Conservation (phyloP, 2,329 filamentous ascomycete genomes). For the Elsinoe necatrix region DNA sequence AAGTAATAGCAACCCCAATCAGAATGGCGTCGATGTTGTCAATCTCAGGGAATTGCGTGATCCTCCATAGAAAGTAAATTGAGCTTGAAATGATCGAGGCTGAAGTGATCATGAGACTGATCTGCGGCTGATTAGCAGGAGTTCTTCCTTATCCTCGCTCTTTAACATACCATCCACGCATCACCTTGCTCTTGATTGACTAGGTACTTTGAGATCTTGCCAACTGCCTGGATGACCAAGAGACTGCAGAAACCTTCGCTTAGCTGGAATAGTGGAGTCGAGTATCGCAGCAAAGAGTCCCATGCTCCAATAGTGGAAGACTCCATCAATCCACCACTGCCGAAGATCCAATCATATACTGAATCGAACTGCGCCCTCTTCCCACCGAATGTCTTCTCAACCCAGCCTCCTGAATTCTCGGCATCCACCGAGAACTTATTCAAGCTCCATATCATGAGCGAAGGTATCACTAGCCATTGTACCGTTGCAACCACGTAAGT, state of each 20-base stretch:
- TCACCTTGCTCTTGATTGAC: conserved; percentile 90
- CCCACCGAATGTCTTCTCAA: conserved; percentile 66
- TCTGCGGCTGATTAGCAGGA: conserved; percentile 49
- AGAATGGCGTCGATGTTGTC: conserved; percentile 85
- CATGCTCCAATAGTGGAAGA: conserved; percentile 72
- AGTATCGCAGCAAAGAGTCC: conserved; percentile 83
- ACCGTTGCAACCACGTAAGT: conserved; percentile 61
- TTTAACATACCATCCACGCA: conserved; percentile 74
- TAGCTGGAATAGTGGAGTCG: conserved; percentile 87
- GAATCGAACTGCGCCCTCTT: conserved; percentile 56
- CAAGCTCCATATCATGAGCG: conserved; percentile 86
- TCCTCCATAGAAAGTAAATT: conserved; percentile 92
- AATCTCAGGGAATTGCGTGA: conserved; percentile 87
- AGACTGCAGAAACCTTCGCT: conserved; percentile 94
- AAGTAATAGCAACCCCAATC: conserved; percentile 87
- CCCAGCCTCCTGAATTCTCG: conserved; percentile 63
- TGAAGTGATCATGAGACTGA: conserved; percentile 76
- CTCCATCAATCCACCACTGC: conserved; percentile 74
- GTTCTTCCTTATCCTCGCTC: not conserved
- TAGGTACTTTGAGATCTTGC: conserved; percentile 88
- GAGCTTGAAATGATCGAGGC: conserved; percentile 88
- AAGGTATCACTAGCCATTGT: conserved; percentile 81
- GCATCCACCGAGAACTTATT: conserved; percentile 91
- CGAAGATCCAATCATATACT: conserved; percentile 78
- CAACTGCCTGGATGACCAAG: conserved; percentile 87